Conservation (phyloP, 306 rosid species). For the Ammopiptanthus mongolicus region DNA sequence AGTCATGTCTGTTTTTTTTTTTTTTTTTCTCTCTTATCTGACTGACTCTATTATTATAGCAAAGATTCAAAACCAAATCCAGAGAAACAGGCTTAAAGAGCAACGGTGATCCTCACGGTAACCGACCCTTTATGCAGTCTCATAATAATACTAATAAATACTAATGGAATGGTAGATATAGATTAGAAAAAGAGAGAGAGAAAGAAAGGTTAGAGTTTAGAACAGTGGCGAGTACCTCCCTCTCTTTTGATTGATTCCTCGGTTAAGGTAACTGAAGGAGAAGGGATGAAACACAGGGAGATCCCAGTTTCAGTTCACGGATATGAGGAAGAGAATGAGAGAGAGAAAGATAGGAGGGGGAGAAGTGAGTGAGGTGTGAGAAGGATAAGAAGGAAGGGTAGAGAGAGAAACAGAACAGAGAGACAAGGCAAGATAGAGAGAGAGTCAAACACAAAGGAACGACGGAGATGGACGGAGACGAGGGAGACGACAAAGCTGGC, state of each 20-base stretch:
- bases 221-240: neutral
- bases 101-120: constrained; percentile 27
- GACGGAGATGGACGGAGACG: constrained; percentile 75
- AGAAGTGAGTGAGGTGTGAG: constrained; percentile 9
- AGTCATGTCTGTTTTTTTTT: constrained; percentile 40
- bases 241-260: constrained; percentile 39
- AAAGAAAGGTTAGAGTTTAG: no score
- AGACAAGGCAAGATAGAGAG: constrained; percentile 17
- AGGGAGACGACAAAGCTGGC: constrained; percentile 90
- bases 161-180: neutral
- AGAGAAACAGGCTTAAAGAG: constrained; percentile 23
- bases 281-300: constrained; percentile 22
- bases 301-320: neutral
- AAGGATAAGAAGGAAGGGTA: constrained; percentile 27
- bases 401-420: constrained; percentile 13
- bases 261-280: constrained; percentile 33
- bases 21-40: neutral
- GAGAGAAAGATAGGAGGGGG: neutral
- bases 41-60: no score
- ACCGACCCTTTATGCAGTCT: constrained; percentile 12
- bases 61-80: constrained; percentile 25
- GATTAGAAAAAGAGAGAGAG: neutral
- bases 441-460: constrained; percentile 48
- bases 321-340: constrained; percentile 10
- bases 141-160: constrained; percentile 15